Evolutionary conservation across 169 alveolate species (phyloP).

Genomic region (Eimeria mitis): DNA sequence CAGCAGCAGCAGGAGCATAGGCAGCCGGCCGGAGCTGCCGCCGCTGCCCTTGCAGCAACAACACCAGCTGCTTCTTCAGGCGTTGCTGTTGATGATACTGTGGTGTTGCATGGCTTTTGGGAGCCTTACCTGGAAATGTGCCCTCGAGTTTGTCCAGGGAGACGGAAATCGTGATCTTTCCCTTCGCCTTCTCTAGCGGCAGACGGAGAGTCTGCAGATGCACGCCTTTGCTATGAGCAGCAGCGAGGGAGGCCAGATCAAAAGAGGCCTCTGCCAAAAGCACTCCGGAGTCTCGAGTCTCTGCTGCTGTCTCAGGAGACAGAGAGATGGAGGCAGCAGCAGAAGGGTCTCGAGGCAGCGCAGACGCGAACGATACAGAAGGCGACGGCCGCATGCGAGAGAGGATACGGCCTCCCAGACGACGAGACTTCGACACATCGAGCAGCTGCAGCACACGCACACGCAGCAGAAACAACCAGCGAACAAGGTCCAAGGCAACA

Average conservation of each 20-base stretch:
- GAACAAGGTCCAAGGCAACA: neutral
- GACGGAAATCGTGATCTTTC: neutral
- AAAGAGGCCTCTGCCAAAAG: slow-evolving; percentile 35
- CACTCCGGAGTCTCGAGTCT: slow-evolving; percentile 13
- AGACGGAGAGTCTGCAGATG: neutral
- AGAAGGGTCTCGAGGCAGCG: slow-evolving; percentile 53
- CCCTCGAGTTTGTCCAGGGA: slow-evolving; percentile 25
- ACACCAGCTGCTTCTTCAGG: neutral
- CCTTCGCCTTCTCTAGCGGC: slow-evolving; percentile 33
- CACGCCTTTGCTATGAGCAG: slow-evolving; percentile 30
- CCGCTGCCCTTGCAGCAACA: neutral
- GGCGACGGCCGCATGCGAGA: slow-evolving; percentile 65
- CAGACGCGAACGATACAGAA: slow-evolving; percentile 24
- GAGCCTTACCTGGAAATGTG: neutral
- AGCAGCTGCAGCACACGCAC: slow-evolving; percentile 11
- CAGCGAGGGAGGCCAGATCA: slow-evolving; percentile 35
- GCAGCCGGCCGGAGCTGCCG: neutral
- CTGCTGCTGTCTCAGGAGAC: slow-evolving; percentile 21
- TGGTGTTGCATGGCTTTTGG: neutral
- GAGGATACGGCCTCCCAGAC: slow-evolving; percentile 50
- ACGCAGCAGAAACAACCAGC: neutral
- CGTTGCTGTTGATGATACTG: neutral
- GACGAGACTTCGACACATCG: slow-evolving; percentile 28
- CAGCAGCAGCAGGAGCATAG: neutral
- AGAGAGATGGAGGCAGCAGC: slow-evolving; percentile 32